Percentiles rank a stretch among this genome's conserved stretches.
These are phyloP conservation scores for Albugo laibachii DNA, from an alignment of 352 stramenopile genomes.

Conservation along the genomic window DNA sequence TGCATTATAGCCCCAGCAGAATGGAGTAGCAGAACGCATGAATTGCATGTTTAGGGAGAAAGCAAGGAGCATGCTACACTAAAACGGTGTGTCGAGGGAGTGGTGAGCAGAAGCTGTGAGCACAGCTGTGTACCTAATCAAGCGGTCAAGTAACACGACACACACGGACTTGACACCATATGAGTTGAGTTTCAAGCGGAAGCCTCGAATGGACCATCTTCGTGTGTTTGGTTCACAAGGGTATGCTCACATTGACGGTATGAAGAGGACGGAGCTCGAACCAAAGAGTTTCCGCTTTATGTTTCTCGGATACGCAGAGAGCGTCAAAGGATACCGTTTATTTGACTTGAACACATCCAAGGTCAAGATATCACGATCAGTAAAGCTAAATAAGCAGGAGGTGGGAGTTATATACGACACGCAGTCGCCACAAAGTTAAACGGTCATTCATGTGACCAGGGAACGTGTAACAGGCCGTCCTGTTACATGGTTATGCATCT, in stretches of 20 bases:
- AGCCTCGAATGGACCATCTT: conserved; percentile 4
- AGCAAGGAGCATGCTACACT: conserved; percentile 10
- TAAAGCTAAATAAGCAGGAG: too few species aligned
- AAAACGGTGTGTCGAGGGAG: conserved; percentile 4
- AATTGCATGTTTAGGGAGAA: conserved; percentile 12
- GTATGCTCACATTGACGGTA: conserved; percentile 14
- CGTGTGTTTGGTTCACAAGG: conserved; percentile 12
- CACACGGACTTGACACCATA: conserved; percentile 4
- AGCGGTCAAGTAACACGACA: background rate
- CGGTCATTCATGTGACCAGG: too few species aligned
- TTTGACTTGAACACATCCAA: too few species aligned
- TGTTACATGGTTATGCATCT: too few species aligned
- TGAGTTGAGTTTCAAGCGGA: conserved; percentile 7
- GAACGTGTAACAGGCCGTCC: too few species aligned
- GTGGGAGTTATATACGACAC: too few species aligned
- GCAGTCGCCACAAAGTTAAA: too few species aligned
- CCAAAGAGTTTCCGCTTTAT: too few species aligned
- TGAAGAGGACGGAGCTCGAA: conserved; percentile 11
- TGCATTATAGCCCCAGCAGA: conserved; percentile 13
- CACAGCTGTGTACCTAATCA: conserved; percentile 11
- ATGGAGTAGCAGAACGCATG: conserved; percentile 13
- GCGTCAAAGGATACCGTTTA: too few species aligned
- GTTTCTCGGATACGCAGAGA: too few species aligned
- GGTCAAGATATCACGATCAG: too few species aligned
- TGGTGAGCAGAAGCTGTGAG: too few species aligned